Base-by-base conservation (phyloP, 2,329 filamentous ascomycete genomes). In the Aspergillus arachidicola region DNA sequence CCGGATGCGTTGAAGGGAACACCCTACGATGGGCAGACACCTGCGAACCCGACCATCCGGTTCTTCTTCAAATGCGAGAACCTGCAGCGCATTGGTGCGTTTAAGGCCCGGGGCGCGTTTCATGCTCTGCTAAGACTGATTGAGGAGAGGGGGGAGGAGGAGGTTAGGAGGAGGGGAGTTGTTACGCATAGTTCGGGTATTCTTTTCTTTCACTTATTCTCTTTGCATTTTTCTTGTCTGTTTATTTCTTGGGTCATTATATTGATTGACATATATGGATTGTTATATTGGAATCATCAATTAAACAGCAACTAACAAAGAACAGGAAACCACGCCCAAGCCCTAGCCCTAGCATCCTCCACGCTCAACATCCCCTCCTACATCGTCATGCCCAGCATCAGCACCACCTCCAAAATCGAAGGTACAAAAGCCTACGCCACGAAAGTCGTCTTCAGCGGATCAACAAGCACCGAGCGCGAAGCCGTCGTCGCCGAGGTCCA, bases 51-150 rank as follows among this genome's bases (percentile, higher is more conserved):
- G 0, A 86, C 80, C 57, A 81, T 97, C 45, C 84, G 87, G 14
- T 83, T 98, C 58, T 95, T 92, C 82, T 96, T 98, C 86, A 98
- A 98, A 82, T 96, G 93, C 78, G 94, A 98, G 83, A 97, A 97
- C 78, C 82, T 92, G 63, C 95, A 98, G 82, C 88, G 89, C 60
- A 88, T 96, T 60, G 95, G 94, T 58, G 94, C 94, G 1, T 98
- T 98, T 83, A 98, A 98, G 81, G 91, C 89, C 19, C 84, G 94
- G 7, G 95, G 94, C 6, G 94, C 94, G 0, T 97, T 97, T 71
- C 92, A 97, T 78, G 93, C 94, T 0, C 75, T 97, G 43, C 85
- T 88, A 71, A 80, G 91, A 61, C 79, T 97, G 73, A 87, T 90
- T 73, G 78, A 76, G 66, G 85, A 89, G 70, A 80, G 84, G 5